These are phyloP conservation scores for Fusarium sacchari DNA, from an alignment of 2,329 filamentous ascomycete genomes.

Conservation along the genomic window DNA sequence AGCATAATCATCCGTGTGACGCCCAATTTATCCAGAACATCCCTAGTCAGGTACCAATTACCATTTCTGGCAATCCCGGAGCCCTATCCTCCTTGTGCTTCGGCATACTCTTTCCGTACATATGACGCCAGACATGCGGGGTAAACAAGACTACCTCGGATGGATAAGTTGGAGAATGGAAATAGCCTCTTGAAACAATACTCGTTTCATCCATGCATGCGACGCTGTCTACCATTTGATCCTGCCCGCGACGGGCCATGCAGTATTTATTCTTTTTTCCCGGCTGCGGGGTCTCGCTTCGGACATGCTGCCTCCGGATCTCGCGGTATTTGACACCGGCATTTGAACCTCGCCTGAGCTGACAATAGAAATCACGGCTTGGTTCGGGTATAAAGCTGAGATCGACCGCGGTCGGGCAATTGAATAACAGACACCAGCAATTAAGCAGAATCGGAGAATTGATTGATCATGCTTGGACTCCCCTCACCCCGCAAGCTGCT, in stretches of 20 bases:
- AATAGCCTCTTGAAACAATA: not conserved
- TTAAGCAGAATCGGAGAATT: not conserved
- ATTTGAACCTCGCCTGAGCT: not conserved
- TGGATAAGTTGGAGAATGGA: not conserved
- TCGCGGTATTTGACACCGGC: conserved; percentile 9
- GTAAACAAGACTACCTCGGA: not conserved
- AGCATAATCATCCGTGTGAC: not conserved
- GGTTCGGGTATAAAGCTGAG: not conserved
- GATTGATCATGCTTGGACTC: not conserved
- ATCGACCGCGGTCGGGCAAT: not conserved
- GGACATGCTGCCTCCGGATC: not conserved
- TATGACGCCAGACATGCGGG: not conserved
- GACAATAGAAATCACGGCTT: not conserved
- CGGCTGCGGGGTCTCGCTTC: not conserved
- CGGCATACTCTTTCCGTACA: not conserved
- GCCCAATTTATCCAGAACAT: not conserved
- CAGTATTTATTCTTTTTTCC: not conserved
- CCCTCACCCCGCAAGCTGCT: not conserved
- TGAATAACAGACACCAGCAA: not conserved
- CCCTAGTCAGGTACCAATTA: not conserved
- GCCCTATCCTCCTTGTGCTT: not conserved
- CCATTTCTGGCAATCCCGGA: not conserved
- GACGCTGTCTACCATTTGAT: not conserved
- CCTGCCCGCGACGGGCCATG: not conserved
- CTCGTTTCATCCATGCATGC: not conserved